These are phyloP conservation scores for Atkinsonella texensis DNA, from an alignment of 2,329 filamentous ascomycete genomes.

Conservation along the genomic window DNA sequence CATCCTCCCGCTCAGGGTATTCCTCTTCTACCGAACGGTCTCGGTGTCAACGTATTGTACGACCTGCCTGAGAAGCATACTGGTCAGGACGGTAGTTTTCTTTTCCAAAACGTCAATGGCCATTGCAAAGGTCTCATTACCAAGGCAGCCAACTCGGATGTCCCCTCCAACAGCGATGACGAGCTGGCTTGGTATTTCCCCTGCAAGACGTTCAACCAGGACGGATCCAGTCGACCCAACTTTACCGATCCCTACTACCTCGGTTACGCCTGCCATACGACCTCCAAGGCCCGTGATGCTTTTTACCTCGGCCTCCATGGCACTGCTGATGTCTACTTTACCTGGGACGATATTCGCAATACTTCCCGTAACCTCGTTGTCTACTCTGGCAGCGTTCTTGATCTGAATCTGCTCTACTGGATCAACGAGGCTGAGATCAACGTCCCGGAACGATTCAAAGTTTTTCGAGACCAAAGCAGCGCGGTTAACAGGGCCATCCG, in stretches of 20 bases:
- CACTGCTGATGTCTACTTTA: slow-evolving; percentile 85
- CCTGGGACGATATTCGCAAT: slow-evolving; percentile 90
- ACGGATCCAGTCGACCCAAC: slow-evolving; percentile 74
- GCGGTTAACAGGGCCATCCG: slow-evolving; percentile 50
- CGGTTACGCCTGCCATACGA: slow-evolving; percentile 85
- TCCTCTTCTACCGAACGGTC: slow-evolving; percentile 34
- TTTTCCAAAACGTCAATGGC: slow-evolving; percentile 98
- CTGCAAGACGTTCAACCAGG: slow-evolving; percentile 83
- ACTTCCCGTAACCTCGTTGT: slow-evolving; percentile 80
- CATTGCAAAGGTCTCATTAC: slow-evolving; percentile 89
- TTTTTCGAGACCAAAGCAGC: slow-evolving; percentile 58
- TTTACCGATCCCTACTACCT: slow-evolving; percentile 61
- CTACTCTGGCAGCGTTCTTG: slow-evolving; percentile 87
- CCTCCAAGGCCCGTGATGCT: slow-evolving; percentile 48
- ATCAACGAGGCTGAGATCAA: slow-evolving; percentile 73
- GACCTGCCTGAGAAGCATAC: slow-evolving; percentile 72
- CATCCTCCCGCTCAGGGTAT: slow-evolving; percentile 78
- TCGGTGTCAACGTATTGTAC: slow-evolving; percentile 68
- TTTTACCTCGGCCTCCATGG: slow-evolving; percentile 61
- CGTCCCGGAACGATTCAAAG: slow-evolving; percentile 65
- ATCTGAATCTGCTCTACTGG: slow-evolving; percentile 80
- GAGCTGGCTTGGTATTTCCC: slow-evolving; percentile 95
- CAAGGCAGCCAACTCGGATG: slow-evolving; percentile 53
- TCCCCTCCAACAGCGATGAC: slow-evolving; percentile 61
- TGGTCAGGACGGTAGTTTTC: slow-evolving; percentile 88